Evolutionary conservation across 2,329 filamentous ascomycete species (phyloP), one percentile per base, ranked within the genome.

Genomic region (Colletotrichum sansevieriae): DNA sequence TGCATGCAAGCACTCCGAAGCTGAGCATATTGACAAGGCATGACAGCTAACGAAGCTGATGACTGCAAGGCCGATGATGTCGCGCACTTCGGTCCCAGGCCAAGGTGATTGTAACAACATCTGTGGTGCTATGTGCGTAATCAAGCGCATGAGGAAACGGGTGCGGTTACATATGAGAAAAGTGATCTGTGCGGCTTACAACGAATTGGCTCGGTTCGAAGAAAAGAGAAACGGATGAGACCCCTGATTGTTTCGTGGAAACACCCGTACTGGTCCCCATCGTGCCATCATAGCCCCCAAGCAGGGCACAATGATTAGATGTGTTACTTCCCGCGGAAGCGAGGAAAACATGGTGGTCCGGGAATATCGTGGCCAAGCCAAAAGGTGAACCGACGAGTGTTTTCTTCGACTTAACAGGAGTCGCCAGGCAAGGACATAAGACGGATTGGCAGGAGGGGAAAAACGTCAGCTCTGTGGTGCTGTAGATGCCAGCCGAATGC

Each of bases 361-460:
- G 39, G n/a, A 35, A 49, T 18, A 20, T 6, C 13, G 39, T n/a
- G 18, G 62, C 65, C 62, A 49, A 65, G 62, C 9, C 49, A 37
- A 33, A 10, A 7, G 25, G 41, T 51, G 49, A 51, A 39, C 47
- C 65, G 55, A 65, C 41, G 47, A 54, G 54, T 33, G 61, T 60
- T 68, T 60, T 39, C 20, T 54, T 59, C 20, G 22, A 51, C 18
- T 60, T 68, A 62, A 65, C 62, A 65, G 55, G 41, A 68, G 54
- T 20, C 55, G 54, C 51, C 20, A 29, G 20, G 41, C 61, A 65
- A 51, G 61, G n/a, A 47, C 46, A 44, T 43, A 49, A 35, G 47
- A 60, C 47, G 62, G 61, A 47, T 41, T 43, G 63, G 12, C 41
- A 39, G 56, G 41, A 60, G 29, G 29, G 29, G 29, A 33, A 65